Evolutionary conservation across 805 yeast genomes (phyloP).

Genomic region (Suhomyces emberorum): DNA sequence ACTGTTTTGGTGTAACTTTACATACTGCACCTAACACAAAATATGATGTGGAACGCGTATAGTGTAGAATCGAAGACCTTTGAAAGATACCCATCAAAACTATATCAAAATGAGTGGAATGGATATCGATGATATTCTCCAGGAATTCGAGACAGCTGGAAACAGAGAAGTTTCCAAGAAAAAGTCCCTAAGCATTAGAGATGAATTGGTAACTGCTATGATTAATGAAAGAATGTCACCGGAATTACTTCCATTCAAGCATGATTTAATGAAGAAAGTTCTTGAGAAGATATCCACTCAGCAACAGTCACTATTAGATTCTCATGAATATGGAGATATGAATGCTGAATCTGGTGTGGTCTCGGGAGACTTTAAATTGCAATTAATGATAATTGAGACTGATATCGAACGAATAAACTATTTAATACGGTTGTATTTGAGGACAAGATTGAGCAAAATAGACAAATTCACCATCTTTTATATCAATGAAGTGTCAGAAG

Average conservation of each 20-base stretch:
- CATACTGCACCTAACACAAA: too few relatives aligned
- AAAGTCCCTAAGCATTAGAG: conserved; percentile 26
- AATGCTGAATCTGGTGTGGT: conserved; percentile 38
- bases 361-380: conserved; percentile 48
- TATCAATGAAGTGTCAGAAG: conserved; percentile 29
- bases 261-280: conserved; percentile 53
- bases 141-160: conserved; percentile 50
- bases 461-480: conserved; percentile 67
- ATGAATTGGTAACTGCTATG: conserved; percentile 63
- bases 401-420: conserved; percentile 87
- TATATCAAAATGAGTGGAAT: conserved; percentile 27
- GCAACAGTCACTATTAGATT: conserved; percentile 70
- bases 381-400: conserved; percentile 81
- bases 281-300: conserved; percentile 61
- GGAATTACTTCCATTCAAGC: conserved; percentile 75
- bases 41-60: too few relatives aligned
- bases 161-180: conserved; percentile 12
- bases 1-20: not conserved
- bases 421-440: conserved; percentile 72
- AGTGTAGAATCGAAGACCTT: too few relatives aligned
- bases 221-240: conserved; percentile 83
- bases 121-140: conserved; percentile 68
- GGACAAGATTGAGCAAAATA: conserved; percentile 73
- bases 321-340: conserved; percentile 67
- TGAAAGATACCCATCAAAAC: too few relatives aligned